Base-by-base conservation (phyloP, 768 basidiomycete genomes). In the Auriscalpium orientale region DNA sequence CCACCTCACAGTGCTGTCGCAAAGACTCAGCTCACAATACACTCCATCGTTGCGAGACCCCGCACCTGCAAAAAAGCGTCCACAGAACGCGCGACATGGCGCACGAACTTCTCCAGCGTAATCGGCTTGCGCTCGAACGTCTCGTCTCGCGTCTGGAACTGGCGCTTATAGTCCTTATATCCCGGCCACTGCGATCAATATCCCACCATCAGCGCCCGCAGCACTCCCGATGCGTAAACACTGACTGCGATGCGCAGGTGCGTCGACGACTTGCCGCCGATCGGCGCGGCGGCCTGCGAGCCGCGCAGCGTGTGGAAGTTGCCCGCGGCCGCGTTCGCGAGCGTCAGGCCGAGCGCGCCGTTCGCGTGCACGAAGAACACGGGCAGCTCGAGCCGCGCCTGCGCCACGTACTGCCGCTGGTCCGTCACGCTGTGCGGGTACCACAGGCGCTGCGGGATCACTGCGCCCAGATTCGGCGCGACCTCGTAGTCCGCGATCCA, bases 91-190 rank as follows among this genome's bases (percentile, higher is more conserved):
- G 58, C 61, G 9, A 62, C 50, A 45, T 60, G 61, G 28, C 58
- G 53, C 10, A 60, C 56, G n/a, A 62, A 56, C 43, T 51, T 56
- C 33, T 60, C 55, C 4, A 62, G 35, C 7, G 58, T 62, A 8
- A 62, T 62, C 4, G 58, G 58, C 40, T 54, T 60, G 8, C 58
- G 58, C 15, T 51, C 49, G 8, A 55, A 49, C 0, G 61, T 62
- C 37, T 62, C 61, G 11, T 62, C 61, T 46, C 58, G 45, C 12
- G 58, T 62, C 49, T 62, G 61, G 46, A 62, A 56, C 51, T 62
- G 61, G n/a, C 61, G 61, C 33, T 62, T 57, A 55, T 55, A 62
- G 10, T 62, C 61, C 8, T 21, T 49, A 13, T 60, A 62, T 12
- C 61, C 61, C 2, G 58, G 61, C 61, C 61, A 62, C 61, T 62